These are phyloP conservation scores for Tuber calosporum DNA, from an alignment of 495 filamentous ascomycete species.

Conservation along the genomic window DNA sequence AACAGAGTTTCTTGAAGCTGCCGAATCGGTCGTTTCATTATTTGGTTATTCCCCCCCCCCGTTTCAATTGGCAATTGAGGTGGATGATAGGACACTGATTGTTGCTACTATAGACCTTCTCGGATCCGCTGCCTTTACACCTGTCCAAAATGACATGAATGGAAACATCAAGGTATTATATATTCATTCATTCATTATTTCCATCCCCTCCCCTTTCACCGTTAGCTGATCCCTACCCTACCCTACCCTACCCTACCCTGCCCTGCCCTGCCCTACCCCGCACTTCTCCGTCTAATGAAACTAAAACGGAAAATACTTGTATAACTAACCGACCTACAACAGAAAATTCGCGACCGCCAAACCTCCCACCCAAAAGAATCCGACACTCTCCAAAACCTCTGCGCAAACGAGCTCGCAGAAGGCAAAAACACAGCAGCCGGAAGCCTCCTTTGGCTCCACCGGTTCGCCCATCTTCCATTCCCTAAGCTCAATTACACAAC, in stretches of 20 bases:
- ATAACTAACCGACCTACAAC: constrained; percentile 20
- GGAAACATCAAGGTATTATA: constrained; percentile 79
- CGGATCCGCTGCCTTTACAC: constrained; percentile 70
- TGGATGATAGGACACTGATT: background rate
- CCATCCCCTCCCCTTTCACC: constrained; percentile 5
- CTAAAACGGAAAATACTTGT: background rate
- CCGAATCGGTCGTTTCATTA: constrained; percentile 72
- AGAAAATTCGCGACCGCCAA: constrained; percentile 89
- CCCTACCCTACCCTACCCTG: constrained; percentile 5
- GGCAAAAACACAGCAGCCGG: constrained; percentile 81
- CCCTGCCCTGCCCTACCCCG: constrained; percentile 22
- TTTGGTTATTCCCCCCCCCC: constrained; percentile 58
- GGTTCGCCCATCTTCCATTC: constrained; percentile 51
- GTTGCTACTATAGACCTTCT: constrained; percentile 57
- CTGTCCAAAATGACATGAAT: constrained; percentile 82
- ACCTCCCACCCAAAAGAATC: constrained; percentile 68
- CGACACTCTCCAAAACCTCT: constrained; percentile 72
- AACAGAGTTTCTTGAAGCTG: constrained; percentile 81
- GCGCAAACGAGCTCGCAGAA: constrained; percentile 74
- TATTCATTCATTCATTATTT: background rate
- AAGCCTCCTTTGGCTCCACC: constrained; percentile 82
- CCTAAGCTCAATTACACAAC: constrained; percentile 4
- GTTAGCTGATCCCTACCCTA: background rate
- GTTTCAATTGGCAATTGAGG: background rate
- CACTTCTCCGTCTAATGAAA: background rate